Conservation (phyloP, 306 rosid genomes). For the Echinosophora koreensis region DNA sequence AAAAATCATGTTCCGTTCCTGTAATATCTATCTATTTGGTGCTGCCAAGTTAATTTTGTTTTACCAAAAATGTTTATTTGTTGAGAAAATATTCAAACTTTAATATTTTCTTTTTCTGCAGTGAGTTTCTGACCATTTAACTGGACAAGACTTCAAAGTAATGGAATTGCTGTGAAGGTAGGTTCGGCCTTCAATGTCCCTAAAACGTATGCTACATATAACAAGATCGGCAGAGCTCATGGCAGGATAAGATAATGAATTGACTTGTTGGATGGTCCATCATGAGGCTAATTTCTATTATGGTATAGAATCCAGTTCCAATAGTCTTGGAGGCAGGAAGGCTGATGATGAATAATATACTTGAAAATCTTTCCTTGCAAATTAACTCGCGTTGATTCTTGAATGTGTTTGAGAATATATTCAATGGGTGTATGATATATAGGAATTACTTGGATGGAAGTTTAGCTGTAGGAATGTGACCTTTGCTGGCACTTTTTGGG, state of each 20-base stretch:
- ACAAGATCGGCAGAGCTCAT: background rate
- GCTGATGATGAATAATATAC: background rate
- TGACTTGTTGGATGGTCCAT: background rate
- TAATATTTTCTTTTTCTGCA: background rate
- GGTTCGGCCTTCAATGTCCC: constrained; percentile 6
- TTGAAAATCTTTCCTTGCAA: constrained; percentile 4
- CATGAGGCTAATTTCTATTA: background rate
- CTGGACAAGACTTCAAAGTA: background rate
- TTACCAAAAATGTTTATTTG: background rate
- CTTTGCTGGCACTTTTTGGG: constrained; percentile 12
- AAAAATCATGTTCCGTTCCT: background rate
- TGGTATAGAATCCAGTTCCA: background rate
- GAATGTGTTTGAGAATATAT: background rate
- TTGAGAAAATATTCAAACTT: background rate
- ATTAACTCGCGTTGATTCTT: background rate
- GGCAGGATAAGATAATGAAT: background rate
- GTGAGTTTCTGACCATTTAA: background rate
- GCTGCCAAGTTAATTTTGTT: background rate
- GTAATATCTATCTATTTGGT: background rate
- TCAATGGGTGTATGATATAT: background rate
- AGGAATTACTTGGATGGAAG: constrained; percentile 5
- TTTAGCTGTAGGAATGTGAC: constrained; percentile 21
- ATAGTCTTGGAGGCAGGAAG: constrained; percentile 1
- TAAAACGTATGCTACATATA: background rate
- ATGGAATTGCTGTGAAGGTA: constrained; percentile 13